phyloP scores from a whole-genome alignment of 208 protist species.

The Crithidia sp. region DNA sequence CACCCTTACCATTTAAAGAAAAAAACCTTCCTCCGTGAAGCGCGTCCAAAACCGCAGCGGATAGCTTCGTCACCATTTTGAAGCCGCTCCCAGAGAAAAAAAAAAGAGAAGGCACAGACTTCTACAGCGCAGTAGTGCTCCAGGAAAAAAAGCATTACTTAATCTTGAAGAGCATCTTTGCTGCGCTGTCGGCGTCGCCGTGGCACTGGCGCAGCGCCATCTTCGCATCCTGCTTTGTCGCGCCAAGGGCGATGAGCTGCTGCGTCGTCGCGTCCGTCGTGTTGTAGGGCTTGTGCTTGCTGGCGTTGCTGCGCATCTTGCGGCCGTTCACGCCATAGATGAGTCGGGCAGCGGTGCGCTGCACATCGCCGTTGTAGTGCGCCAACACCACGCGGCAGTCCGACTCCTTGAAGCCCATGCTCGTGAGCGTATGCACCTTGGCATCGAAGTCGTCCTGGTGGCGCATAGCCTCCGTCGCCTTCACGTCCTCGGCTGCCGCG shows the following conservation, averaged over 20 bases:
- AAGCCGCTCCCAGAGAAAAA: not conserved
- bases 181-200: constrained; percentile 65
- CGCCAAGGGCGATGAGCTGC: constrained; percentile 77
- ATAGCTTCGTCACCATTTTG: no score
- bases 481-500: constrained; percentile 36
- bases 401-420: constrained; percentile 64
- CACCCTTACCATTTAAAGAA: not conserved
- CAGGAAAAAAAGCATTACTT: not conserved
- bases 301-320: constrained; percentile 49
- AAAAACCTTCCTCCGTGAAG: no score
- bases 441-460: constrained; percentile 57
- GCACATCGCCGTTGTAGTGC: constrained; percentile 83
- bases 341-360: constrained; percentile 66
- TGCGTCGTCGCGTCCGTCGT: constrained; percentile 71
- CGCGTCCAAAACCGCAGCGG: no score
- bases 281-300: constrained; percentile 69
- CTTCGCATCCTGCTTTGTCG: constrained; percentile 71
- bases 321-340: constrained; percentile 54
- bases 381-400: constrained; percentile 59
- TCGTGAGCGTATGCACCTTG: constrained; percentile 50
- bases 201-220: constrained; percentile 60
- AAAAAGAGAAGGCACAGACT: constrained; percentile 22
- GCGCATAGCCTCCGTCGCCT: constrained; percentile 30
- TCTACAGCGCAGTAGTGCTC: no score
- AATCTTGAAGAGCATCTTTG: constrained; percentile 59